Evolutionary conservation across 768 basidiomycete genomes (phyloP), one percentile per base, ranked within the genome.

Genomic region (Suillus subluteus): DNA sequence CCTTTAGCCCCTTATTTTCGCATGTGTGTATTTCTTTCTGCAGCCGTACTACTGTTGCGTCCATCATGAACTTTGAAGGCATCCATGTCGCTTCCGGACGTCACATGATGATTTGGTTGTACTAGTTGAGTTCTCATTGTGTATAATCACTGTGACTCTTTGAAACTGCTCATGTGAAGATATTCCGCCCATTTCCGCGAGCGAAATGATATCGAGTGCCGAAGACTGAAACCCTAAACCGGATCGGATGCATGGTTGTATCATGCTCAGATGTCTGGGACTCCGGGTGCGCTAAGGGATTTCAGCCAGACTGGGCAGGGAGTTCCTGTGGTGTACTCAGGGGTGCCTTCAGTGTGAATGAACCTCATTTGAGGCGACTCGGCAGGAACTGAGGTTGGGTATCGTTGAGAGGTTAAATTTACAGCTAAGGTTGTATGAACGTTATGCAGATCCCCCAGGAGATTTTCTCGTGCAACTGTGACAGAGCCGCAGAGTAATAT

Each of bases 1-100:
- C 18, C 37, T 59, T 40, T 59, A 59, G 38, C 38, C 15, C 38
- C 38, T 11, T 41, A 18, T 41, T 40, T 59, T 43, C 18, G 23
- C 40, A 61, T 43, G 15, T 61, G 40, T 37, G 55, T 59, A 23
- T 58, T 58, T 59, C 23, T 40, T 30, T 61, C 40, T 18, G 13
- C 18, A 6, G 15, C 9, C 38, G 11, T 30, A 32, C 18, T 40
- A 13, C 18, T 61, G 18, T 26, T 9, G 26, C 40, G 6, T 41
- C 38, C 23, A 30, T 18, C 52, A 30, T 30, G 52, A 32, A 32
- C 32, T 32, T 32, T 32, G 32, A 30, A 26, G 30, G 52, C 30
- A 8, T 9, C 4, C 30, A 18, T 54, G 30, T 9, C 32, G 4
- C 4, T 54, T 54, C 16, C 2, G 16, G 18, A 21, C n/a, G 55